phyloP scores from a whole-genome alignment of 2,329 filamentous ascomycete species.

The Aspergillus persii region DNA sequence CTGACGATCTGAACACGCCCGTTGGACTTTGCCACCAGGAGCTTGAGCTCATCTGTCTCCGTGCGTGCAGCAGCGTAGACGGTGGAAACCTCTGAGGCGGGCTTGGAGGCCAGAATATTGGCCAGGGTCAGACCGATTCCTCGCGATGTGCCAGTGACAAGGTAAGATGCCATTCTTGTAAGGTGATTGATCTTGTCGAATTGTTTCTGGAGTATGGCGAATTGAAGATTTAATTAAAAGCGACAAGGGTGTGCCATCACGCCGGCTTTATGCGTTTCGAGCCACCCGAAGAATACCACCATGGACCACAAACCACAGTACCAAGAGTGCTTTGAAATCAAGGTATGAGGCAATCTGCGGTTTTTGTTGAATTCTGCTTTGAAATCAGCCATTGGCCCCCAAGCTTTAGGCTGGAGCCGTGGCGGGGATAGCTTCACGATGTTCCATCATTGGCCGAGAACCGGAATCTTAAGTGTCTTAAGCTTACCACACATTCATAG shows the following conservation, averaged over 20 bases:
- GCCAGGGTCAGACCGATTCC: constrained; percentile 38
- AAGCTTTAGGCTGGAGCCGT: background rate
- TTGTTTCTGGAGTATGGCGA: background rate
- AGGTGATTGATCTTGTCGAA: background rate
- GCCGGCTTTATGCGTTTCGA: background rate
- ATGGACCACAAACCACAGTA: too few species aligned
- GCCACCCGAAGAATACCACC: background rate
- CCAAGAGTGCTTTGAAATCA: background rate
- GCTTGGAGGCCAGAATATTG: constrained; percentile 29
- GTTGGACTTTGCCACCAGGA: constrained; percentile 33
- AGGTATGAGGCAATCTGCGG: background rate
- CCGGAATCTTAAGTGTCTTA: background rate
- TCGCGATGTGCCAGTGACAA: constrained; percentile 37
- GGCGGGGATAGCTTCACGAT: background rate
- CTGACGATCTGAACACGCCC: constrained; percentile 37
- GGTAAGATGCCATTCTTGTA: constrained; percentile 34
- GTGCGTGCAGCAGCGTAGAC: constrained; percentile 44
- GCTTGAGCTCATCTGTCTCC: constrained; percentile 29
- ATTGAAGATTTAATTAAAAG: background rate
- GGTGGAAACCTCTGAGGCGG: constrained; percentile 34
- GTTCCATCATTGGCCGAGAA: background rate
- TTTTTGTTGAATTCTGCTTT: background rate
- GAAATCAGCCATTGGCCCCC: background rate
- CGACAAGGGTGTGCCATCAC: background rate
- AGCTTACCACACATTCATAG: background rate